Evolutionary conservation across 495 filamentous ascomycete species (phyloP).

Genomic region (Penicillium tannophilum): DNA sequence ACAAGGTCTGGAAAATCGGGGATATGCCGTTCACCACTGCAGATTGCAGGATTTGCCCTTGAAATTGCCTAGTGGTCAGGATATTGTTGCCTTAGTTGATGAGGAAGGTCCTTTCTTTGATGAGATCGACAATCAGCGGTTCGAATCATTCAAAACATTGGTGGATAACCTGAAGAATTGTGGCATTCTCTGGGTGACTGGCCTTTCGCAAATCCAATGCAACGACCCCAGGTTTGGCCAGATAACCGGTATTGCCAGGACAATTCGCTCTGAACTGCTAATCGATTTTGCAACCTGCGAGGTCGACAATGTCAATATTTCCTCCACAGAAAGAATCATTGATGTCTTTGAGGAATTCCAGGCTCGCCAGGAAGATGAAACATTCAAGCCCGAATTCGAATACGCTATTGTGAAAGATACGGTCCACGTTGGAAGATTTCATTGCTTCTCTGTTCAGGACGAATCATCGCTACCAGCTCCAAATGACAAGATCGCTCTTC

Average conservation of each 20-base stretch:
- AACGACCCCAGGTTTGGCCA: constrained; percentile 6
- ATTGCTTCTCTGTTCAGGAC: not conserved
- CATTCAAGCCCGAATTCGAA: not conserved
- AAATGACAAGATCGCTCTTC: not conserved
- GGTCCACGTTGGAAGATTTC: constrained; percentile 31
- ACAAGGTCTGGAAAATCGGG: not conserved
- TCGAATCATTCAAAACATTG: constrained; percentile 22
- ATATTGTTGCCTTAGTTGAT: constrained; percentile 42
- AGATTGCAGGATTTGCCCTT: too few species aligned
- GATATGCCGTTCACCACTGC: constrained; percentile 4
- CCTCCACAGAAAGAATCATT: not conserved
- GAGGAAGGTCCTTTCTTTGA: constrained; percentile 36
- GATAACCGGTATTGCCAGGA: constrained; percentile 9
- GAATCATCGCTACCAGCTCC: not conserved
- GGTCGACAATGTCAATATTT: not conserved
- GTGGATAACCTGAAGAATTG: not conserved
- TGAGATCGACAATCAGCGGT: constrained; percentile 19
- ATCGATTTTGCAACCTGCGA: constrained; percentile 11
- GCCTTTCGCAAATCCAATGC: constrained; percentile 7
- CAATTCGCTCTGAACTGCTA: constrained; percentile 6
- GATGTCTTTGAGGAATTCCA: constrained; percentile 1
- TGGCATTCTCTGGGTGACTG: constrained; percentile 9
- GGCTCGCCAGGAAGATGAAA: not conserved
- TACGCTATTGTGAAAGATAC: constrained; percentile 18
- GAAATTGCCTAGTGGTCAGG: constrained; percentile 18